phyloP scores from a whole-genome alignment of 129 eudicot species.

The Cynara cardunculus region DNA sequence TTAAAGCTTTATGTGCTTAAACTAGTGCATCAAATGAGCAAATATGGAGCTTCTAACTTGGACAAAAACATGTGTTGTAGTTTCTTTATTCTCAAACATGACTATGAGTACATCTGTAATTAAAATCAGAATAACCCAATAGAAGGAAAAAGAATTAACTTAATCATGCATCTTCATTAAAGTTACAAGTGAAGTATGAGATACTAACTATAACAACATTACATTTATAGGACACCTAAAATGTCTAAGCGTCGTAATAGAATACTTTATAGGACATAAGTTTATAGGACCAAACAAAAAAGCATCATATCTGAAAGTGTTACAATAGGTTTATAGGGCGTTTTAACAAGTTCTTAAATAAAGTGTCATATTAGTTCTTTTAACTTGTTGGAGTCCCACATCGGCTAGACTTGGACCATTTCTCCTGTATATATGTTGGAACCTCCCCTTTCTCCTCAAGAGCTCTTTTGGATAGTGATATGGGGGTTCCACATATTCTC shows the following conservation, averaged over 20 bases:
- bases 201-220: neutral
- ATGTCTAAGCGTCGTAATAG: neutral
- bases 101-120: neutral
- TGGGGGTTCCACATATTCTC: no score
- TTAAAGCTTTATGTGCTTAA: neutral
- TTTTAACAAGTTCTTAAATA: no score
- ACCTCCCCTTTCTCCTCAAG: no score
- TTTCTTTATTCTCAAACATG: neutral
- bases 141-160: neutral
- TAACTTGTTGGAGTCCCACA: no score
- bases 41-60: neutral
- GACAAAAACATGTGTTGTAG: neutral
- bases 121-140: neutral
- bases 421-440: no score
- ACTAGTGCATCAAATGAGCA: neutral
- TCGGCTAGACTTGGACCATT: no score
- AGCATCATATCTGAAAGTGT: neutral
- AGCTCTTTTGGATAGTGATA: no score
- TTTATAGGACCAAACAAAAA: neutral
- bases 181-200: slow-evolving; percentile 6
- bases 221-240: neutral
- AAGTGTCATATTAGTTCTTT: neutral
- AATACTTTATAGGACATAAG: neutral
- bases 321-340: neutral
- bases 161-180: slow-evolving; percentile 1